Evolutionary conservation across 2,329 filamentous ascomycete species (phyloP).

Genomic region (Chaetothyriales sp.): DNA sequence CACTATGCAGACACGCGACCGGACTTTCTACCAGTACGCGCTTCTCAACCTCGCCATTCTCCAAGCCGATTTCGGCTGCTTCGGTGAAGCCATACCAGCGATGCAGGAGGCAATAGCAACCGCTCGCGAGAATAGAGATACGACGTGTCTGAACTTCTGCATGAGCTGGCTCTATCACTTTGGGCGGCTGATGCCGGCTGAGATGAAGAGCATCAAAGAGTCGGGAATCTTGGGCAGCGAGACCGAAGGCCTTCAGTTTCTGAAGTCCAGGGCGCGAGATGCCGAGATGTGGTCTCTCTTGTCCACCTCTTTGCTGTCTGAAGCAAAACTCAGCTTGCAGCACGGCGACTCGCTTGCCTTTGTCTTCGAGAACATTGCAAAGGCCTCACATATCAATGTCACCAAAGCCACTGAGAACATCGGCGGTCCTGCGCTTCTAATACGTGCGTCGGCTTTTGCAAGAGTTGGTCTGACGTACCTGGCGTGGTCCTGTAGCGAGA

Average conservation of each 20-base stretch:
- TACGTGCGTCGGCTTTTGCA: slow-evolving; percentile 59
- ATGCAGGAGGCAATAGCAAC: slow-evolving; percentile 92
- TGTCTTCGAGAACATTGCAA: slow-evolving; percentile 63
- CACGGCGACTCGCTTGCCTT: slow-evolving; percentile 45
- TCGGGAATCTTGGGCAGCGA: slow-evolving; percentile 62
- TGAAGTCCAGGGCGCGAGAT: slow-evolving; percentile 75
- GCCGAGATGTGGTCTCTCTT: slow-evolving; percentile 72
- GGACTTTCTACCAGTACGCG: slow-evolving; percentile 85
- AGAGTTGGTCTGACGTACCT: slow-evolving; percentile 50
- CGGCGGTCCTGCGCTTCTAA: slow-evolving; percentile 57
- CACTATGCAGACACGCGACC: slow-evolving; percentile 71
- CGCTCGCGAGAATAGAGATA: slow-evolving; percentile 85
- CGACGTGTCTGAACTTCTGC: slow-evolving; percentile 83
- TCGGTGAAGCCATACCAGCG: slow-evolving; percentile 74
- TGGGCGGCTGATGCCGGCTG: slow-evolving; percentile 63
- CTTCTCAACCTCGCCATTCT: slow-evolving; percentile 84
- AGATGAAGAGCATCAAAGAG: slow-evolving; percentile 55
- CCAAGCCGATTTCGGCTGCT: slow-evolving; percentile 88
- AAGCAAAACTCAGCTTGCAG: slow-evolving; percentile 64
- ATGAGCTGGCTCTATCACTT: slow-evolving; percentile 95
- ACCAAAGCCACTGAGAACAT: slow-evolving; percentile 57
- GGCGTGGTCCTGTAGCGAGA: slow-evolving; percentile 45
- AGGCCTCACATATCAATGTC: slow-evolving; percentile 69
- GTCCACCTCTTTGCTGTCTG: slow-evolving; percentile 68
- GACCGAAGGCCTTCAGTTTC: slow-evolving; percentile 65